These are phyloP conservation scores for Pleodorina starrii DNA, from an alignment of 139 green algal genomes.

Conservation along the genomic window DNA sequence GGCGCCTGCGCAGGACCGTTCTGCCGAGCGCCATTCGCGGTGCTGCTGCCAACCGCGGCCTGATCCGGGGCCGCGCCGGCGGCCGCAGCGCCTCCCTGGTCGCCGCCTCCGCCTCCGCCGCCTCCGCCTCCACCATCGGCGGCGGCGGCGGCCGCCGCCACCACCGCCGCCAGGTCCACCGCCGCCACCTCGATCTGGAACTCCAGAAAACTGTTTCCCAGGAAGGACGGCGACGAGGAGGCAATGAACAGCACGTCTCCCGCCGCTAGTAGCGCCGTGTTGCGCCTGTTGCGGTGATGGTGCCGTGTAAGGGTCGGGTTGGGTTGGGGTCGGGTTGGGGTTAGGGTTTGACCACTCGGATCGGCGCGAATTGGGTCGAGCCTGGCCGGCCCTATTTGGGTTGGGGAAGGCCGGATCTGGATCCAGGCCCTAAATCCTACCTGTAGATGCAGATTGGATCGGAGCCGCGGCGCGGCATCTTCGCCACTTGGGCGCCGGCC, in stretches of 20 bases:
- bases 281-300: constrained; percentile 42
- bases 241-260: constrained; percentile 27
- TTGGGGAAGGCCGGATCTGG: not conserved
- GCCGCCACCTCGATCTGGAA: constrained; percentile 50
- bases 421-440: too few relatives aligned
- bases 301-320: too few relatives aligned
- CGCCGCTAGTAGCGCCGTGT: constrained; percentile 31
- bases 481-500: too few relatives aligned
- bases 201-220: constrained; percentile 41
- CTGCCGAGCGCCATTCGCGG: not conserved
- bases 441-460: too few relatives aligned
- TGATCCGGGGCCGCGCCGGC: not conserved
- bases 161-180: constrained; percentile 47
- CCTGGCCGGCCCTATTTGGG: not conserved
- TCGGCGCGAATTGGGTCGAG: too few relatives aligned
- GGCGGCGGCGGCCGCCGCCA: constrained; percentile 17
- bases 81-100: not conserved
- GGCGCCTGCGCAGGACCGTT: not conserved
- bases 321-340: too few relatives aligned
- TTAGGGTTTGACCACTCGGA: too few relatives aligned
- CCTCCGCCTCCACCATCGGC: not conserved
- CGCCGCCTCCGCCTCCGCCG: not conserved
- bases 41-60: not conserved
- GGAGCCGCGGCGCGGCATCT: too few relatives aligned
- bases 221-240: constrained; percentile 33